Evolutionary conservation across 2,329 filamentous ascomycete species (phyloP), one percentile per base, ranked within the genome.

Genomic region (Dryadomyces quercus-mongolicae): DNA sequence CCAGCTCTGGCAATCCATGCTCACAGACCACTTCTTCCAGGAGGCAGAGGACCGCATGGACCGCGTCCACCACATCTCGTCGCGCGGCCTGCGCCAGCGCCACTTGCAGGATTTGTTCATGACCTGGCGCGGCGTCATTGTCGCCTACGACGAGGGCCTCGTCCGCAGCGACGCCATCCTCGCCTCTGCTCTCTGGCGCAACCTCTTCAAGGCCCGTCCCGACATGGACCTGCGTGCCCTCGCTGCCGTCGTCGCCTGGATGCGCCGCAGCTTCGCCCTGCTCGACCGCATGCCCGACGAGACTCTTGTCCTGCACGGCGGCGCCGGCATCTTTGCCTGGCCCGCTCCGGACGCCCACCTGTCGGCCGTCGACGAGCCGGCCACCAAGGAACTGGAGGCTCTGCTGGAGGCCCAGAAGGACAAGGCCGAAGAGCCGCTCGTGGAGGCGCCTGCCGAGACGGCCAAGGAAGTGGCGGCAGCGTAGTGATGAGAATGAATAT

Each of bases 1-100:
- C 61, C 77, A 81, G 57, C 78, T 81, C 55, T 95, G 90, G 83
- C 88, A 94, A 68, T 86, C 90, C 64, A 88, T 95, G 71, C 77
- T 98, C 59, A 81, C 93, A 49, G 91, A 98, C 71, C 90, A 97
- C 69, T 96, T 94, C 76, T 97, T 92, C 75, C 88, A 88, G 73
- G 84, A 87, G 63, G 87, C 86, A 63, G 88, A 95, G 72, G 84
- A 86, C 67, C 80, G 83, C 64, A 92, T 95, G 81, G 86, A 87
- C 58, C 74, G 86, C 58, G 80, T 84, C 66, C 92, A 95, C 74
- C 84, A 84, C 60, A 76, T 85, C 68, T 70, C 71, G 34, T 80
- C 80, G 56, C 73, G 76, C 53, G 73, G 73, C 31, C 71, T 82
- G 60, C 76, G 82, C 43, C 80, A 84, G 67, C 76, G 76, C 59